Evolutionary conservation across 1,284 basidiomycete species (phyloP).

Genomic region (Cronartium quercuum): DNA sequence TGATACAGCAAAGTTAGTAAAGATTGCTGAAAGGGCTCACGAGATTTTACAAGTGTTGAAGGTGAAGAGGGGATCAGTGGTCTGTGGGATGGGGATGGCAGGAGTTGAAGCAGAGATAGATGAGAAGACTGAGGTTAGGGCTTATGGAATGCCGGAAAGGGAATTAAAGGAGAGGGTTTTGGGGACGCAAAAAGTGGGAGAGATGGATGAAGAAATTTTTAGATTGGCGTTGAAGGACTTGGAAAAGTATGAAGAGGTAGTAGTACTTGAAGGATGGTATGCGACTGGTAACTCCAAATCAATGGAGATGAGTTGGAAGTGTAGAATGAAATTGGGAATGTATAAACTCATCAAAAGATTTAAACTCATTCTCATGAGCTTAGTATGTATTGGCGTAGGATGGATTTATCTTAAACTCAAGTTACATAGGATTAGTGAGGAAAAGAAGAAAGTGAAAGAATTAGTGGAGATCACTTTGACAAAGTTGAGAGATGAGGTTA

Average conservation of each 20-base stretch:
- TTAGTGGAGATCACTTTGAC: constrained; percentile 74
- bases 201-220: constrained; percentile 64
- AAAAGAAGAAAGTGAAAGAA: constrained; percentile 65
- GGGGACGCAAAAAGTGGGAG: constrained; percentile 49
- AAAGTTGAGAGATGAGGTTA: constrained; percentile 67
- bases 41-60: constrained; percentile 65
- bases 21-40: constrained; percentile 70
- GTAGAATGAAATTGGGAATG: constrained; percentile 63
- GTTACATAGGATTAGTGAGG: constrained; percentile 57
- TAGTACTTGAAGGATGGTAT: constrained; percentile 68
- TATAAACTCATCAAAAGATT: constrained; percentile 64
- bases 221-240: constrained; percentile 76
- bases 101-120: constrained; percentile 36
- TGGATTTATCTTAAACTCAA: constrained; percentile 26
- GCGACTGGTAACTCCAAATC: constrained; percentile 61
- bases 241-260: constrained; percentile 69
- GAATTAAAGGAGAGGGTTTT: constrained; percentile 43
- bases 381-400: constrained; percentile 46
- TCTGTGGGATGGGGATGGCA: constrained; percentile 58
- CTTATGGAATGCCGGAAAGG: constrained; percentile 43
- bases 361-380: constrained; percentile 64
- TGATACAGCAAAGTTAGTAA: constrained; percentile 70
- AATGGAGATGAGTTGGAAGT: constrained; percentile 61
- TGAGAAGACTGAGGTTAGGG: constrained; percentile 38
- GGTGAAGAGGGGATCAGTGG: constrained; percentile 61